phyloP scores from a whole-genome alignment of 805 yeast genomes.

The Helenozyma rhizophorensis region DNA sequence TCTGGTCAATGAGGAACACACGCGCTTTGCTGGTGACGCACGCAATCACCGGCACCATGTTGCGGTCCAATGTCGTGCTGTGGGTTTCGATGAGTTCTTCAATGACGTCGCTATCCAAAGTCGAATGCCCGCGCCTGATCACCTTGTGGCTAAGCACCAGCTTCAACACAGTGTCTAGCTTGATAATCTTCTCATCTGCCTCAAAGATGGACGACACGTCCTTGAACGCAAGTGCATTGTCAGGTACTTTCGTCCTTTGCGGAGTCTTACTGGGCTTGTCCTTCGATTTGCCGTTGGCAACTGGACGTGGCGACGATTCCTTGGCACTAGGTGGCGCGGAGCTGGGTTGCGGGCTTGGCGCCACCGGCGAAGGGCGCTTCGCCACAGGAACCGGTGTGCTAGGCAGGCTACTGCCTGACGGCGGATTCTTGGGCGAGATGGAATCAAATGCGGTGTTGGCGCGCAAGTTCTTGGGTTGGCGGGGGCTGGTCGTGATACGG shows the following conservation, averaged over 20 bases:
- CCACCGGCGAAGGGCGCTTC: not conserved
- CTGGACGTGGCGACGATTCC: too few species aligned
- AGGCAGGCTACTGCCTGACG: too few species aligned
- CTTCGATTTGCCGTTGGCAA: too few species aligned
- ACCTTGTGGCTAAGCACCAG: slow-evolving; percentile 29
- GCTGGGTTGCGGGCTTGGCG: not conserved
- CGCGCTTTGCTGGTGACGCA: slow-evolving; percentile 38
- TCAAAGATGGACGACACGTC: slow-evolving; percentile 30
- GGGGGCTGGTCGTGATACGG: slow-evolving; percentile 2
- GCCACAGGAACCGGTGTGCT: not conserved
- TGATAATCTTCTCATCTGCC: slow-evolving; percentile 35
- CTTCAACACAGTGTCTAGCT: slow-evolving; percentile 35
- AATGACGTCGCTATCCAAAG: slow-evolving; percentile 24
- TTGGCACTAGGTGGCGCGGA: not conserved
- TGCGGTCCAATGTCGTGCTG: slow-evolving; percentile 15
- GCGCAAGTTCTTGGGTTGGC: slow-evolving; percentile 13
- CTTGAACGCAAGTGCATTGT: slow-evolving; percentile 21
- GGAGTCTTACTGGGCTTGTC: not conserved
- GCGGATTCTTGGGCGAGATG: not conserved
- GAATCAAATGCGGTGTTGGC: slow-evolving; percentile 20
- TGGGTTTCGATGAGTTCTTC: slow-evolving; percentile 28
- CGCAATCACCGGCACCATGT: slow-evolving; percentile 30
- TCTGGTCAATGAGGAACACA: slow-evolving; percentile 35
- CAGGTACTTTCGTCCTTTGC: not conserved
- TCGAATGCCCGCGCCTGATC: slow-evolving; percentile 16